Conservation (phyloP, 495 filamentous ascomycete species). For the Penicillium pulvis region DNA sequence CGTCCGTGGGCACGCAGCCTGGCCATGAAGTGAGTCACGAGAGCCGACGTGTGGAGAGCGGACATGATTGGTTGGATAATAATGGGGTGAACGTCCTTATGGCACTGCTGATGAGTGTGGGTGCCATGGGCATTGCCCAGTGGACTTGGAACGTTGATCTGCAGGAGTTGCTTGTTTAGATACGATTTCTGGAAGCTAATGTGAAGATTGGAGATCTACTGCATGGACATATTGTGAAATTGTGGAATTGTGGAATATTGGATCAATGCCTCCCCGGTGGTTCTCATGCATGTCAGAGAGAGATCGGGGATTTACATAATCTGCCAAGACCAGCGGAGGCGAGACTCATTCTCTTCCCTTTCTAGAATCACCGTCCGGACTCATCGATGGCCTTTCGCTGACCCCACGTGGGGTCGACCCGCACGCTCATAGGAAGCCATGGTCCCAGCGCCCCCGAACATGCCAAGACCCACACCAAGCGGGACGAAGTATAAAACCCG, state of each 20-base stretch:
- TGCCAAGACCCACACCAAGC: constrained; percentile 14
- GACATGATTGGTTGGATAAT: constrained; percentile 81
- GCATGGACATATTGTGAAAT: background rate
- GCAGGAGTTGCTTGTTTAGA: constrained; percentile 8
- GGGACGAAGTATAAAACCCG: background rate
- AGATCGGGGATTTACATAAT: background rate
- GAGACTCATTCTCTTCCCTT: background rate
- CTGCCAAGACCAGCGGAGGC: constrained; percentile 3
- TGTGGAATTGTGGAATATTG: background rate
- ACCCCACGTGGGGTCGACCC: constrained; percentile 17
- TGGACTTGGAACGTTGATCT: constrained; percentile 42
- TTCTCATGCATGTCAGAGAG: background rate
- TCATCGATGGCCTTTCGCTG: background rate
- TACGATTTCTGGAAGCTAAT: background rate
- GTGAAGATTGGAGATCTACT: background rate
- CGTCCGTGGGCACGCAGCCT: constrained; percentile 14
- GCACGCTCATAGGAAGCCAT: constrained; percentile 16
- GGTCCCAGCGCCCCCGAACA: constrained; percentile 13
- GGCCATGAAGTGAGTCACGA: constrained; percentile 50
- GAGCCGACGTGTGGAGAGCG: constrained; percentile 72
- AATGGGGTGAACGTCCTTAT: constrained; percentile 92
- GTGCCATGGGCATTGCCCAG: constrained; percentile 66
- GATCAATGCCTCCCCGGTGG: background rate
- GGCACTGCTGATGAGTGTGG: constrained; percentile 78
- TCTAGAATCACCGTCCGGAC: background rate